Conservation (phyloP, 371 early-diverging fungal species). For the Rhizopus microsporus region DNA sequence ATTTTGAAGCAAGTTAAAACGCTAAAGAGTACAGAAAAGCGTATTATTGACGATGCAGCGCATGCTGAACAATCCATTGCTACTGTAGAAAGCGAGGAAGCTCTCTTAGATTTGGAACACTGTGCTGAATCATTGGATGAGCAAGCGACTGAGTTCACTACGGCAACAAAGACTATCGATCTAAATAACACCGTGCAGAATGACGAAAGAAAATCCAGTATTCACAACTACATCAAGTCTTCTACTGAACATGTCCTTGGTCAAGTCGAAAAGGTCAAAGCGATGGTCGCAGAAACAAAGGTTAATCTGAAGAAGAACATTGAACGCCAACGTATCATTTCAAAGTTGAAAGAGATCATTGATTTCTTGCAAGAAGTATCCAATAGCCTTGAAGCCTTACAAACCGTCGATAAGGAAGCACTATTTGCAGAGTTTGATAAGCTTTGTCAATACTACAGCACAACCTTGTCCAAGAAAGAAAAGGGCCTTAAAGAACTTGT, state of each 20-base stretch:
- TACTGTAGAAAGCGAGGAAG: background rate
- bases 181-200: background rate
- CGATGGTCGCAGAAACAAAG: background rate
- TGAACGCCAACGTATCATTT: constrained; percentile 15
- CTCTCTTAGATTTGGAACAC: constrained; percentile 14
- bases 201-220: background rate
- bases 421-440: background rate
- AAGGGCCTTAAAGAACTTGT: constrained; percentile 31
- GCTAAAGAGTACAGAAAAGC: background rate
- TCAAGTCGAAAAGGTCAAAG: background rate
- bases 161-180: background rate
- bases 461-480: constrained; percentile 19
- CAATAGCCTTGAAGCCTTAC: background rate
- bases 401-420: background rate
- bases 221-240: background rate
- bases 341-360: constrained; percentile 33
- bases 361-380: constrained; percentile 26
- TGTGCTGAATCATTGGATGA: constrained; percentile 22
- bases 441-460: background rate
- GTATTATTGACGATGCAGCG: background rate
- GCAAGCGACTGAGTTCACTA: constrained; percentile 5
- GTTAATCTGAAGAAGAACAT: background rate
- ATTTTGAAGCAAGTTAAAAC: background rate
- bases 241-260: background rate
- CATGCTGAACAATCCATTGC: background rate